Evolutionary conservation across 2,329 filamentous ascomycete species (phyloP).

Genomic region (Cylindrodendrum hubeiense): DNA sequence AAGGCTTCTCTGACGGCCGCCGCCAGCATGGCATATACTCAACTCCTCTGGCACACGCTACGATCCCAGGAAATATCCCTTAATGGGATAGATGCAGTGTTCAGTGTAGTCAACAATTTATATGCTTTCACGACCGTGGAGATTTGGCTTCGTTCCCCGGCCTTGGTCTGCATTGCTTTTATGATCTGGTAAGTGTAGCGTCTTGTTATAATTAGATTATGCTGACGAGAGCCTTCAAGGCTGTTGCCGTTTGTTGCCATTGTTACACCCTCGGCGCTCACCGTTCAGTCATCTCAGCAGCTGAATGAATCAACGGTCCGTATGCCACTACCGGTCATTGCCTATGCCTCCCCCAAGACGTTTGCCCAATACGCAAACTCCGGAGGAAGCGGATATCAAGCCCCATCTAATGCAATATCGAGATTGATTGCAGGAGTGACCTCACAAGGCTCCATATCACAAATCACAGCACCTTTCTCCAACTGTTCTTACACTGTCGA

Average conservation of each 20-base stretch:
- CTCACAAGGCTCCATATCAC: neutral
- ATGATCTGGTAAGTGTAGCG: slow-evolving; percentile 15
- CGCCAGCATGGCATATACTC: slow-evolving; percentile 14
- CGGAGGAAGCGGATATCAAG: neutral
- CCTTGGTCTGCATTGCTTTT: neutral
- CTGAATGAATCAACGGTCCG: neutral
- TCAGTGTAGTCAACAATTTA: neutral
- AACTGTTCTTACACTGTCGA: slow-evolving; percentile 20
- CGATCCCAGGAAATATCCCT: slow-evolving; percentile 5
- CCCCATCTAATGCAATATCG: neutral
- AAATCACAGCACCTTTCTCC: slow-evolving; percentile 10
- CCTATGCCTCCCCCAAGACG: neutral
- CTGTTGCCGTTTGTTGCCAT: slow-evolving; percentile 13
- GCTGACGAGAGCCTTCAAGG: neutral
- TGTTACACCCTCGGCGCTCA: neutral
- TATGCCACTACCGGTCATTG: neutral
- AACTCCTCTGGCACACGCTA: slow-evolving; percentile 19
- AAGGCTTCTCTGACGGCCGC: slow-evolving; percentile 9
- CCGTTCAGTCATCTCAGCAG: neutral
- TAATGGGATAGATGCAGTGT: slow-evolving; percentile 10
- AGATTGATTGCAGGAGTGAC: neutral
- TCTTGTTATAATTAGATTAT: neutral
- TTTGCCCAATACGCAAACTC: neutral
- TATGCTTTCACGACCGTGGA: slow-evolving; percentile 10
- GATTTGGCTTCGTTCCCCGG: slow-evolving; percentile 5